Base-by-base conservation (phyloP, 2,329 filamentous ascomycete species). In the Thelonectria olida region DNA sequence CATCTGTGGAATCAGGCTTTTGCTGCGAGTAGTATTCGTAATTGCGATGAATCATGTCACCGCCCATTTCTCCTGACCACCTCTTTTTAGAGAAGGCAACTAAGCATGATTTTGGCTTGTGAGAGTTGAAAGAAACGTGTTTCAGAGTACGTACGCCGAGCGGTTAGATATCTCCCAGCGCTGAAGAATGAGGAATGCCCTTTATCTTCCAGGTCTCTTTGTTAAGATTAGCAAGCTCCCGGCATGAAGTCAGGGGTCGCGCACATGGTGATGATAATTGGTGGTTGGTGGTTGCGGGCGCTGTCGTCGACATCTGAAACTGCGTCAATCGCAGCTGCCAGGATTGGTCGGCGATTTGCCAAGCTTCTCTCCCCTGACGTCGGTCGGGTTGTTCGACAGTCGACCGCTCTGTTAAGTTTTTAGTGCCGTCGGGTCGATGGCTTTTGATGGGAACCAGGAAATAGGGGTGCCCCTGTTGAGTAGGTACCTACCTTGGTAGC, bases 211-310 rank as follows among this genome's bases (percentile, higher is more conserved):
- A n/a, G n/a, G n/a, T n/a, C n/a, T n/a, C 36, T 9, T 36, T 9
- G 34, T 47, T 38, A 47, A 51, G n/a, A 47, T 39, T 52, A 28
- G 20, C 39, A 31, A 8, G 28, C 28, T 31, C 28, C 28, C 28
- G 13, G 3, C 31, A 5, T 31, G 3, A 31, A 31, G 28, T 28
- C 25, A 45, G 54, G 58, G 60, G 44, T 38, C 20, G 41, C 42
- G 34, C 58, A 42, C 52, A 55, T 63, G 61, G 55, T n/a, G 34
- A 31, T 39, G 51, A 59, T 56, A 51, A 49, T 53, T 51, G 62
- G 63, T 56, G 55, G 53, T 53, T 51, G 62, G 63, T 60, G 63
- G 58, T 17, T 69, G 67, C 64, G 67, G 67, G 67, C 67, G 67
- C 65, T 64, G 39, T 44, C 25, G 60, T 54, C 50, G 54, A 50